Base-by-base conservation (phyloP, 495 filamentous ascomycete genomes). In the Talaromyces nanjingensis region DNA sequence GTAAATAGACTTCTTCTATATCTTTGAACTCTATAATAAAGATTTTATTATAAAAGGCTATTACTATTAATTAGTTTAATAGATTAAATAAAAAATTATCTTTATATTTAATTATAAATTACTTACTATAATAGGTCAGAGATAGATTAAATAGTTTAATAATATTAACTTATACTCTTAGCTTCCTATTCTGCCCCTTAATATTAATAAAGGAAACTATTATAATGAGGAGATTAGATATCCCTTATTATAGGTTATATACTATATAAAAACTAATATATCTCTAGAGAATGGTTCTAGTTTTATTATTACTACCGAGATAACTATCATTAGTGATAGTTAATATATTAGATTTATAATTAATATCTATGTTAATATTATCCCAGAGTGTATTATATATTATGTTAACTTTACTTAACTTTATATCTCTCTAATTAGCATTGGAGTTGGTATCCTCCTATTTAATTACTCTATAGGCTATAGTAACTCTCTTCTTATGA, bases 241-340 rank as follows among this genome's bases (percentile, higher is more conserved):
- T 57, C 11, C 54, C 25, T 11, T 18, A 11, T 6, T 16, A 2
- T 25, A 11, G 54, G 25, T 31, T 57, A 8, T 25, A 11, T 11
- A 57, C 54, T 27, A 33, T 57, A 25, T 25, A 22, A 57, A 63
- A 63, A 63, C 60, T 63, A n/a, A 63, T 33, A 63, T 63, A 22
- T 53, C 60, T 63, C 60, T 22, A 63, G 42, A 52, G 34, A 33
- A 52, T 52, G 8, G 25, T 47, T 11, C 60, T 22, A 42, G 59
- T 61, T 61, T 45, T 18, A 11, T 61, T 18, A 25, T 61, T 7
- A 8, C 56, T 2, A 25, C 33, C 59, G 4, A 61, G 59, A 45
- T 61, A 61, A 20, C 59, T 34, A 42, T 61, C 59, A 61, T 61
- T 34, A 42, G 59, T 61, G 59, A 61, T 34, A 42, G 1, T 61